phyloP scores from a whole-genome alignment of 148 eudicot genomes.

The Camellia granthamiana region DNA sequence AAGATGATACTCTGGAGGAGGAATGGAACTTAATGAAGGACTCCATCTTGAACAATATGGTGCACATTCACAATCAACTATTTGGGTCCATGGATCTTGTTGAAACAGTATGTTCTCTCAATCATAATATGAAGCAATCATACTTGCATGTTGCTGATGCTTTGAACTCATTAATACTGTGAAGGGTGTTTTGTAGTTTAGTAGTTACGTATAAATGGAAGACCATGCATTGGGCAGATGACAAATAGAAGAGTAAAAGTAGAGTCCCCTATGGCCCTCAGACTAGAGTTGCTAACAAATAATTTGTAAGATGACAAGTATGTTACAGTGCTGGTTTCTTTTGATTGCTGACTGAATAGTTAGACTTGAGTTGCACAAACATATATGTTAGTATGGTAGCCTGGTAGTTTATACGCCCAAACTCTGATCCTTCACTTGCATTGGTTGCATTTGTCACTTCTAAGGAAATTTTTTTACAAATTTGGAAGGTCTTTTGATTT shows the following conservation, averaged over 20 bases:
- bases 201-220: neutral
- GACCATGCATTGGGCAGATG: neutral
- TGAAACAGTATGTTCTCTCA: constrained; percentile 43
- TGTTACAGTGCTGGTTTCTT: too few relatives aligned
- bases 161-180: neutral
- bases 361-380: too few relatives aligned
- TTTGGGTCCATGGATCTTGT: constrained; percentile 75
- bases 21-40: constrained; percentile 61
- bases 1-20: constrained; percentile 39
- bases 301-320: too few relatives aligned
- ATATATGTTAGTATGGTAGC: too few relatives aligned
- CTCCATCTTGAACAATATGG: constrained; percentile 49
- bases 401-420: too few relatives aligned
- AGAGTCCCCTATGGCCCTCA: too few relatives aligned
- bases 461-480: neutral
- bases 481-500: neutral
- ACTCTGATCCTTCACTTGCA: too few relatives aligned
- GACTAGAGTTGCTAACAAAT: too few relatives aligned
- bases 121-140: neutral
- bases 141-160: neutral
- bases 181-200: neutral
- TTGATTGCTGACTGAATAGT: too few relatives aligned
- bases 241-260: neutral
- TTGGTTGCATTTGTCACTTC: neutral
- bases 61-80: constrained; percentile 55